Evolutionary conservation across 495 filamentous ascomycete genomes (phyloP), one percentile per base, ranked within the genome.

Genomic region (Aspergillus egyptiacus): DNA sequence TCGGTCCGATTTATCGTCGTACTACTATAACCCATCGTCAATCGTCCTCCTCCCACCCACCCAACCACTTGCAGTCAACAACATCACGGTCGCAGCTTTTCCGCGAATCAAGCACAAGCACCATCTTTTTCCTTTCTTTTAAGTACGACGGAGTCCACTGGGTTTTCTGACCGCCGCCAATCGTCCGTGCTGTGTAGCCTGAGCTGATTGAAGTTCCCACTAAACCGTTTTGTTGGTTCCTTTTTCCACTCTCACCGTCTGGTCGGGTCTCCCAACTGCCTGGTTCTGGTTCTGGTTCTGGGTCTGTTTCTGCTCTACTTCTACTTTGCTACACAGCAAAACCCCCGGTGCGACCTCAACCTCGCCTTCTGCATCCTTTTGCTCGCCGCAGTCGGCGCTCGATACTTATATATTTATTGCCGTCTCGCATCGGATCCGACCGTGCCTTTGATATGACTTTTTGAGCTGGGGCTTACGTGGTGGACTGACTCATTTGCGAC

Each of bases 231-330:
- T 18, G 17, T 28, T 39, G 36, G 41, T 32, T 14, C 41, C 28
- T 14, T 44, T 44, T 24, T 24, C 8, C 36, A 5, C 36, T 23
- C 55, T 56, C 58, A 56, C 58, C 58, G 55, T 58, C 53, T 58
- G 23, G 49, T 48, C 46, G 58, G 58, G 58, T 53, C 42, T 61
- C 59, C 59, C 59, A 61, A 56, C 22, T 40, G 55, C 56, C 48
- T 58, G 59, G 59, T 46, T 46, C 52, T 54, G 55, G 58, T 44
- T n/a, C n/a, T n/a, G n/a, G n/a, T n/a, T n/a, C n/a, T n/a, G n/a
- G n/a, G n/a, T n/a, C n/a, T n/a, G n/a, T n/a, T n/a, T n/a, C n/a
- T n/a, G n/a, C n/a, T n/a, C n/a, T n/a, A n/a, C n/a, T n/a, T n/a
- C n/a, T n/a, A n/a, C n/a, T n/a, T n/a, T n/a, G n/a, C n/a, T n/a